These are phyloP conservation scores for Vararia minispora DNA, from an alignment of 768 basidiomycete genomes.

Conservation along the genomic window DNA sequence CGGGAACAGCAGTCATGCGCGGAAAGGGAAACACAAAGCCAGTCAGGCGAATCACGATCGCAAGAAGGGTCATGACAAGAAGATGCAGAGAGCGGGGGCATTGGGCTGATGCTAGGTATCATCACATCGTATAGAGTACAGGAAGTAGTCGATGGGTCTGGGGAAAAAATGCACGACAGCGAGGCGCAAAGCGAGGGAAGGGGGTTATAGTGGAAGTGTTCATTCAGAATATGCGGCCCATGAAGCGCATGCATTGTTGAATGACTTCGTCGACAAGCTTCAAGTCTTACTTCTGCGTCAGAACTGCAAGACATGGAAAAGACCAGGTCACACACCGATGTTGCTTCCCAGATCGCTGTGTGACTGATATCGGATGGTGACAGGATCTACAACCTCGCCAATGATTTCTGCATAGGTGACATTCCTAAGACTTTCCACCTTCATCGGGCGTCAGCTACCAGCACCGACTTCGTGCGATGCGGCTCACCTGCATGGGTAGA, in stretches of 20 bases:
- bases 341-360: slow-evolving; percentile 45
- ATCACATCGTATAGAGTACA: too few species aligned
- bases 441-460: slow-evolving; percentile 1
- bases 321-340: slow-evolving; percentile 39
- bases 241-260: slow-evolving; percentile 19
- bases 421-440: slow-evolving; percentile 31
- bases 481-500: not conserved
- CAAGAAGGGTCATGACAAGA: slow-evolving; percentile 82
- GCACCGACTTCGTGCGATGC: not conserved
- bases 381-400: slow-evolving; percentile 43
- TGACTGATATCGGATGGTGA: slow-evolving; percentile 43
- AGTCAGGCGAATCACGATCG: slow-evolving; percentile 62
- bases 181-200: too few species aligned
- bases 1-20: slow-evolving; percentile 44
- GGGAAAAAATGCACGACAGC: too few species aligned
- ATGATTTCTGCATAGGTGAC: slow-evolving; percentile 59
- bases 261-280: slow-evolving; percentile 50
- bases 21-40: slow-evolving; percentile 71
- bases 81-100: slow-evolving; percentile 60
- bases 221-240: not conserved
- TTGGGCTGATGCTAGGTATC: slow-evolving; percentile 14
- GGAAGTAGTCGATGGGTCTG: not conserved
- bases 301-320: not conserved
- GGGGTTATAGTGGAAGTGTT: slow-evolving; percentile 5
- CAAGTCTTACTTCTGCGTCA: slow-evolving; percentile 30